Base-by-base conservation (phyloP, 1,139 yeast species). In the Nakaseomyces bracarensis region DNA sequence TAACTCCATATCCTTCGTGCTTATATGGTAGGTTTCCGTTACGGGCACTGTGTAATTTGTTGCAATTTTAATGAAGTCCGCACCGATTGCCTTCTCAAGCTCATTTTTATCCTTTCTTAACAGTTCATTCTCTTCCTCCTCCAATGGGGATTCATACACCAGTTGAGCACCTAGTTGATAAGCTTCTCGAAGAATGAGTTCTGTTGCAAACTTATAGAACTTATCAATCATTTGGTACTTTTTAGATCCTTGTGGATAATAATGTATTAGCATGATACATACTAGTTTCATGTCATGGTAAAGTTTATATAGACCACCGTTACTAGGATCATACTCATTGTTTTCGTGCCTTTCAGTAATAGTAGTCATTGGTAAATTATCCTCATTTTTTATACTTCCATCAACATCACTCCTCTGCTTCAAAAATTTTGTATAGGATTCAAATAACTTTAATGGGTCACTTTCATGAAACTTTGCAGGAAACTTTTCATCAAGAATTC, bases 281-380 rank as follows among this genome's bases (percentile, higher is more conserved):
- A 82, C 80, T 14, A 81, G 65, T 52, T 77, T 82, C 46, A 89
- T 61, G 60, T 89, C 97, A 55, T 82, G 91, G 55, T 74, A 85
- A 11, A 86, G 53, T 36, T 65, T 65, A 52, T 79, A 81, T 8
- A 79, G 49, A 1, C 61, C 57, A 42, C 54, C 49, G 13, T 47
- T 47, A 6, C 46, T 66, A 0, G 69, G 54, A 1, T 52, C 52
- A 53, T 80, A 81, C 21, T 61, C 54, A 0, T 63, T 49, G 2
- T 49, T 45, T 3, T 58, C 60, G 42, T 65, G 56, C 43, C 66
- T 65, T 5, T 58, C 57, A 1, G 51, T 33, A 14, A 71, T 57
- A 0, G 68, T 62, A 0, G 69, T 67, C 22, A 60, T 47, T 26
- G 42, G 50, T 31, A 54, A 34, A 11, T 50, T 48, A 16, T 48